phyloP scores from a whole-genome alignment of 352 stramenopile genomes.

The Globisporangium nunn region DNA sequence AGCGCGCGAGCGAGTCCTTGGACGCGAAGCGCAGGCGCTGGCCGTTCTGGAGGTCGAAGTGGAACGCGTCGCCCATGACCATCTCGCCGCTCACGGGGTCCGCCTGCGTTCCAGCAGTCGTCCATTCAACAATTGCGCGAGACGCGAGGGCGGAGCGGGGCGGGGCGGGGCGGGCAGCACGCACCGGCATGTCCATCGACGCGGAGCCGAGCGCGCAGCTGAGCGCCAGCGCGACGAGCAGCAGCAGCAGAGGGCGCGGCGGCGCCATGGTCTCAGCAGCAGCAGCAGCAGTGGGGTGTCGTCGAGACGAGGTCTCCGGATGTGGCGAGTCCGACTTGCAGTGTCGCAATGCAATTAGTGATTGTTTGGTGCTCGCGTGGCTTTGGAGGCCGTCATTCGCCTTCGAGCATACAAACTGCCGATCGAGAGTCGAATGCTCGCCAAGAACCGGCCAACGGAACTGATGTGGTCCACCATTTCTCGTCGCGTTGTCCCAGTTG shows the following conservation, averaged over 20 bases:
- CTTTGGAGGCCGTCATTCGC: no score
- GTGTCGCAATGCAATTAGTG: no score
- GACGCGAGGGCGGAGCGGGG: background rate
- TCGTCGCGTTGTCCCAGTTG: background rate
- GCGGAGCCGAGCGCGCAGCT: slow-evolving; percentile 12
- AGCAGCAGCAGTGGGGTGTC: no score
- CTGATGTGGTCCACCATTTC: background rate
- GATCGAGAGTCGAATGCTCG: no score
- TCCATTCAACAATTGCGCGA: slow-evolving; percentile 10
- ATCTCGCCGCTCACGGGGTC: slow-evolving; percentile 61
- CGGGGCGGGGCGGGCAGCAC: background rate
- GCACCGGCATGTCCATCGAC: slow-evolving; percentile 63
- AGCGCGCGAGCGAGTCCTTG: slow-evolving; percentile 41
- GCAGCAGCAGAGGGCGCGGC: background rate
- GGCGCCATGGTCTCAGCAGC: background rate
- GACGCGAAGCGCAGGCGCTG: slow-evolving; percentile 56
- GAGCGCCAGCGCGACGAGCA: slow-evolving; percentile 14
- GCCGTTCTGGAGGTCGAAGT: slow-evolving; percentile 61
- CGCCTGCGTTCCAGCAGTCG: slow-evolving; percentile 17
- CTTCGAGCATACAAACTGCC: no score
- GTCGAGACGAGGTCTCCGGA: no score
- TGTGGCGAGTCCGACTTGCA: no score
- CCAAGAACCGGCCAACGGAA: no score
- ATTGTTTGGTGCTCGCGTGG: no score
- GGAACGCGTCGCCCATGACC: slow-evolving; percentile 51